phyloP scores from a whole-genome alignment of 257 asterid species.

The Petunia secreta region DNA sequence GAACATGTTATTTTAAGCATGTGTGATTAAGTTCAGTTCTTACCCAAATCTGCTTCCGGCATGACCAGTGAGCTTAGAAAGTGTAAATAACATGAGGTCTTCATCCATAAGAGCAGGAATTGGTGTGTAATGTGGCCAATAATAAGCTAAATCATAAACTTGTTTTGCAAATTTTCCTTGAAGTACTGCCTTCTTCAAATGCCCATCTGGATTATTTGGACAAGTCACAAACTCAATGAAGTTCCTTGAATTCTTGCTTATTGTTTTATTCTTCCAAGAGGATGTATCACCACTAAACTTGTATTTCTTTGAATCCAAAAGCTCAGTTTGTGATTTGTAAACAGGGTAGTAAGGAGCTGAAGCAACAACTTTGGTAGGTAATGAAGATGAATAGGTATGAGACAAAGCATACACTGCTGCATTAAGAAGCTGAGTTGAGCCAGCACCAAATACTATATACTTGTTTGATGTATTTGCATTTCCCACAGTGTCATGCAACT shows the following conservation, averaged over 20 bases:
- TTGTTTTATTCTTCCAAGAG: slow-evolving; percentile 14
- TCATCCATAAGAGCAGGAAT: slow-evolving; percentile 27
- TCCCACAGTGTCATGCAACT: slow-evolving; percentile 17
- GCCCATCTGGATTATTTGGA: slow-evolving; percentile 34
- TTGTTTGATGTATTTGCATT: slow-evolving; percentile 21
- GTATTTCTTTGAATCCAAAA: slow-evolving; percentile 19
- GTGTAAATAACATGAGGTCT: slow-evolving; percentile 34
- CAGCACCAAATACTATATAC: slow-evolving; percentile 20
- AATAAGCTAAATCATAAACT: slow-evolving; percentile 33
- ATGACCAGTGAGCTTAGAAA: slow-evolving; percentile 32
- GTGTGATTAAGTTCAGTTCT: background rate
- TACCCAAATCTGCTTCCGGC: slow-evolving; percentile 31
- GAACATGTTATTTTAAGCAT: background rate
- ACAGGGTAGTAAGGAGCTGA: slow-evolving; percentile 33
- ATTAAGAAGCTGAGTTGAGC: slow-evolving; percentile 30
- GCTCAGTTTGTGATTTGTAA: slow-evolving; percentile 25
- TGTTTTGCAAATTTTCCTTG: background rate
- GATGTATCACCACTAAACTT: slow-evolving; percentile 27
- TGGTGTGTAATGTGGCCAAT: slow-evolving; percentile 35
- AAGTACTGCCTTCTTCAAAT: slow-evolving; percentile 24
- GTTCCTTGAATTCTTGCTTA: background rate
- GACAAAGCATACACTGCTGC: slow-evolving; percentile 31
- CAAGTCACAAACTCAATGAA: slow-evolving; percentile 32
- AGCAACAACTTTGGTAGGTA: slow-evolving; percentile 27
- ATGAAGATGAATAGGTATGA: background rate